Base-by-base conservation (phyloP, 2,329 filamentous ascomycete genomes). In the Sphaerulina musiva region DNA sequence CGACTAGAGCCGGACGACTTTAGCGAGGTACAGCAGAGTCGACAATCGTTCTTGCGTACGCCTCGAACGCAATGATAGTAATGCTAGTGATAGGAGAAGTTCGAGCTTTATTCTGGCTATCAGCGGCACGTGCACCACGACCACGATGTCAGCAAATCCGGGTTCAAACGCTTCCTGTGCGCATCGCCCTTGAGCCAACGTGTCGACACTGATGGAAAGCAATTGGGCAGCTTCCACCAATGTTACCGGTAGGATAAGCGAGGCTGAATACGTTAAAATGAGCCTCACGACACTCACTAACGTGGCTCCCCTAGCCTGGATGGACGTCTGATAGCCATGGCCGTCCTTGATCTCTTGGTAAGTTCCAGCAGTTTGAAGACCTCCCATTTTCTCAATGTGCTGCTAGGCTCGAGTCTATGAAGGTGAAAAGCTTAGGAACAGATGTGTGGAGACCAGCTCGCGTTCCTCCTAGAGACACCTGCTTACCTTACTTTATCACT, bases 211-310 rank as follows among this genome's bases (percentile, higher is more conserved):
- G 75, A 82, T 53, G 81, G 81, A 26, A 73, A 74, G 14, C 73
- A 72, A 41, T 71, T 91, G 0, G 88, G 88, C 12, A 89, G 86
- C 1, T 92, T 82, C 63, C 88, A 93, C 64, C 87, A 92, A 67
- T 90, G 86, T 72, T 61, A 61, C 32, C 48, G 48, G 48, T 51
- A 45, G 6, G 48, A 7, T 12, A 26, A 12, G 10, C 23, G 12
- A 9, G 40, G 9, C 4, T 8, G 8, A 42, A 2, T 4, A 12
- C 42, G 11, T 10, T 9, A 26, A 26, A 7, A 7, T 92, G 26
- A 29, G 26, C 91, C 67, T 31, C 6, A 14, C 20, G 29, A 23
- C 31, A 38, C 23, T 31, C 12, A 20, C 40, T 44, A 29, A 44
- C 31, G 10, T 12, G 11, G 5, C 6, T 2, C 6, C 9, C 26